Evolutionary conservation across 148 eudicot species (phyloP).

Genomic region (Dianthus caryophyllus): DNA sequence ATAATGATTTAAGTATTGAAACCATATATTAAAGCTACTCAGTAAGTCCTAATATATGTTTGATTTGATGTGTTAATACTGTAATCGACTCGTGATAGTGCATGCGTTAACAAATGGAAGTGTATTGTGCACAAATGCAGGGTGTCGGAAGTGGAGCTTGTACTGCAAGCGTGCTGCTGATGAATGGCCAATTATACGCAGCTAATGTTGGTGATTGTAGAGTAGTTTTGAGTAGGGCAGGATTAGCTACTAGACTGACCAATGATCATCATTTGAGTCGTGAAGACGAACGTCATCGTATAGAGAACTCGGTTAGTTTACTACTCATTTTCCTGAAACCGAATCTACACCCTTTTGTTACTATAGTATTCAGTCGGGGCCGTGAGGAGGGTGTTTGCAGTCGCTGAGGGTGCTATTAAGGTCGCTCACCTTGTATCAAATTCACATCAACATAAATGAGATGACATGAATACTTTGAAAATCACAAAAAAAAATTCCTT

Average conservation of each 20-base stretch:
- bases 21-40: too few species aligned
- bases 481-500: too few species aligned
- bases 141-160: constrained; percentile 56
- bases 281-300: constrained; percentile 55
- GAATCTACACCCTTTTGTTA: too few species aligned
- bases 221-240: constrained; percentile 48
- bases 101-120: neutral
- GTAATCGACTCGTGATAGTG: too few species aligned
- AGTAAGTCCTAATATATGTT: neutral
- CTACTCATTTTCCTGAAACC: neutral
- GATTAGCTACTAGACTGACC: constrained; percentile 41
- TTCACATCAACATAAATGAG: too few species aligned
- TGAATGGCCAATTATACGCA: constrained; percentile 32
- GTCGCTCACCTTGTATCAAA: too few species aligned
- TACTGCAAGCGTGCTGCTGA: constrained; percentile 47
- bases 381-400: too few species aligned
- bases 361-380: too few species aligned
- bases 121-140: constrained; percentile 17
- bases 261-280: constrained; percentile 47
- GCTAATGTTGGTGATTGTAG: constrained; percentile 71
- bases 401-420: too few species aligned
- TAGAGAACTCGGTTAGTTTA: constrained; percentile 43
- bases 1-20: too few species aligned
- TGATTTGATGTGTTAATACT: too few species aligned
- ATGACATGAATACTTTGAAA: neutral